A percentile compares a stretch with the other conserved stretches of the same genome.
Conservation (phyloP, 2,329 filamentous ascomycete genomes). For the Colletotrichum neosansevieriae region DNA sequence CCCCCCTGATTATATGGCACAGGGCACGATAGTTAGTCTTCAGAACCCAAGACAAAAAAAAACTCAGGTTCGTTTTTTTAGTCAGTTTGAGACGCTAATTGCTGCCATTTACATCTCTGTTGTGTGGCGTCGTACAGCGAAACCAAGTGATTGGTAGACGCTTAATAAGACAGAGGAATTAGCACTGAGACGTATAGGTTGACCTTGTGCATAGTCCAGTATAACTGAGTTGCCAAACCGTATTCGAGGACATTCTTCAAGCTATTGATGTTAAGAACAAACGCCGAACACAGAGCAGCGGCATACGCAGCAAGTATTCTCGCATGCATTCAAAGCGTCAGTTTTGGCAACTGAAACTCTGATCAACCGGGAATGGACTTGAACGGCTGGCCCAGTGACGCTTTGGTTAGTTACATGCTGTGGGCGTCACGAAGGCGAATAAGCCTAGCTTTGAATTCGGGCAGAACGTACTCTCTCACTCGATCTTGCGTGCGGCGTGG, state of each 20-base stretch:
- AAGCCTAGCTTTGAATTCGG: conserved; percentile 1
- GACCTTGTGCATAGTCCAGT: too few relatives aligned
- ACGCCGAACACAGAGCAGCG: not conserved
- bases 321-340: conserved; percentile 34
- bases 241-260: not conserved
- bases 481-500: conserved; percentile 21
- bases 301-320: conserved; percentile 9
- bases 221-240: too few relatives aligned
- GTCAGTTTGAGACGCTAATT: not conserved
- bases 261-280: not conserved
- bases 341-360: conserved; percentile 31
- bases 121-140: too few relatives aligned
- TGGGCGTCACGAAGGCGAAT: conserved; percentile 9
- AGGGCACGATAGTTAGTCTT: too few relatives aligned
- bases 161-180: too few relatives aligned
- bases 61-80: too few relatives aligned
- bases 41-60: too few relatives aligned
- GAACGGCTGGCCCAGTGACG: conserved; percentile 33
- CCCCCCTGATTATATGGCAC: too few relatives aligned
- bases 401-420: conserved; percentile 25
- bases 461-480: conserved; percentile 16
- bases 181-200: too few relatives aligned
- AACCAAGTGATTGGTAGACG: too few relatives aligned
- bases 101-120: not conserved
- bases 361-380: conserved; percentile 21